These are phyloP conservation scores for Avena eriantha DNA, from an alignment of 176 grass and related monocot genomes.

Conservation along the genomic window DNA sequence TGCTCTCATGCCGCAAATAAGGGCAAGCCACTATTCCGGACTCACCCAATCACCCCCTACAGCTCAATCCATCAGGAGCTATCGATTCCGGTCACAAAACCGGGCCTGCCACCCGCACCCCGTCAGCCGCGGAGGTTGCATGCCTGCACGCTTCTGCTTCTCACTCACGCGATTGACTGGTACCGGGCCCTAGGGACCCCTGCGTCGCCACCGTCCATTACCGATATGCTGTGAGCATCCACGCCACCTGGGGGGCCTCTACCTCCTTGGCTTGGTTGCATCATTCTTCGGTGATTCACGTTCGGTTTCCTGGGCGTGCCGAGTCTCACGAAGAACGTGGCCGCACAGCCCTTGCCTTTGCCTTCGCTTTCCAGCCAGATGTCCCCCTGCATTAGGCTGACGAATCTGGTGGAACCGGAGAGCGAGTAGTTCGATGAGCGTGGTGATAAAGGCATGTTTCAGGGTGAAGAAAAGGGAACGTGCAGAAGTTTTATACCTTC, in stretches of 20 bases:
- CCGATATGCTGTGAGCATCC: conserved; percentile 27
- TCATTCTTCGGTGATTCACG: conserved; percentile 35
- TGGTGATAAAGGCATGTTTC: background rate
- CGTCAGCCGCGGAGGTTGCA: background rate
- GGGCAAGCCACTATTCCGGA: background rate
- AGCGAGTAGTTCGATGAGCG: conserved; percentile 14
- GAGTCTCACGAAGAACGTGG: conserved; percentile 64
- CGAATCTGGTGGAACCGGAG: conserved; percentile 56
- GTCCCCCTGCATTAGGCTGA: conserved; percentile 68
- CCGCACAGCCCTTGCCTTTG: conserved; percentile 59
- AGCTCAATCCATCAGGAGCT: background rate
- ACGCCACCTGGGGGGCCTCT: background rate
- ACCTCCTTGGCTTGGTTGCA: conserved; percentile 4
- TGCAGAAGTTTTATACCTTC: conserved; percentile 61
- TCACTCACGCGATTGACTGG: conserved; percentile 46
- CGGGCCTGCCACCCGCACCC: background rate
- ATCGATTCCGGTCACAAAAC: conserved; percentile 21
- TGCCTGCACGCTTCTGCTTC: background rate
- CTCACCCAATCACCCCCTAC: background rate
- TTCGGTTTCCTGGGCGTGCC: conserved; percentile 50
- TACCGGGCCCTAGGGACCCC: background rate
- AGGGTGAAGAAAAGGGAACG: background rate
- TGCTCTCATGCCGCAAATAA: background rate
- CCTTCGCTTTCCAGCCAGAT: conserved; percentile 82
- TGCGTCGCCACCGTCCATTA: background rate